phyloP scores from a whole-genome alignment of 2,329 filamentous ascomycete genomes.

The Aspergillus nomiae region DNA sequence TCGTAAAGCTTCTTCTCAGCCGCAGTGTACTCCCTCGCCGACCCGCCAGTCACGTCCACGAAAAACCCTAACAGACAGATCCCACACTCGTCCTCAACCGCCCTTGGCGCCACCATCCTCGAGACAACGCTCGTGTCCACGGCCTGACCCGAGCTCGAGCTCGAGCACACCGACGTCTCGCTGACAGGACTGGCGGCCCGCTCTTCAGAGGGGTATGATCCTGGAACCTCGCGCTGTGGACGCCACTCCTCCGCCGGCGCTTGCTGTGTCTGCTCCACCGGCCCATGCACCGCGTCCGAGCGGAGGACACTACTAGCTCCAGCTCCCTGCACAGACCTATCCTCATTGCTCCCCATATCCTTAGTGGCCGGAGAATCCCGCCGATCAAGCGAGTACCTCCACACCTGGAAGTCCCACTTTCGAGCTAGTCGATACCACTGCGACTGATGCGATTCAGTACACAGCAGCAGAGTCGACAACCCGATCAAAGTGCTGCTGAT shows the following conservation, averaged over 20 bases:
- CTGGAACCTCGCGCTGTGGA: not conserved
- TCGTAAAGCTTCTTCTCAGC: not conserved
- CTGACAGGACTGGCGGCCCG: not conserved
- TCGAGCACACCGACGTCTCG: not conserved
- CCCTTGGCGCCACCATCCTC: not conserved
- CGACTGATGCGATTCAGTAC: not conserved
- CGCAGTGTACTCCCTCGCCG: not conserved
- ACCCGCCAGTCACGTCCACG: not conserved
- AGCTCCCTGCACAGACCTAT: not conserved
- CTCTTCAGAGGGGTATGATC: not conserved
- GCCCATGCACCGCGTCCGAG: not conserved
- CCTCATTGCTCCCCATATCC: not conserved
- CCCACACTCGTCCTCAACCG: conserved; percentile 13
- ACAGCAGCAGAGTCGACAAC: not conserved
- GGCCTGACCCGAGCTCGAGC: not conserved
- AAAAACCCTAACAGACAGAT: conserved; percentile 5
- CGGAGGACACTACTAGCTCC: not conserved
- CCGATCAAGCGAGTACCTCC: not conserved
- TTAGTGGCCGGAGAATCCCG: not conserved
- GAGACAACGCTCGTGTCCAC: not conserved
- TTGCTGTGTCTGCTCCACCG: not conserved
- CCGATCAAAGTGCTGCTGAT: not conserved
- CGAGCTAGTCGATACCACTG: not conserved
- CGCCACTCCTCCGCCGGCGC: not conserved
- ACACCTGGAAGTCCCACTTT: not conserved